Conservation (phyloP, 1,284 basidiomycete genomes). For the Ceratorhiza oryzae-sativae region DNA sequence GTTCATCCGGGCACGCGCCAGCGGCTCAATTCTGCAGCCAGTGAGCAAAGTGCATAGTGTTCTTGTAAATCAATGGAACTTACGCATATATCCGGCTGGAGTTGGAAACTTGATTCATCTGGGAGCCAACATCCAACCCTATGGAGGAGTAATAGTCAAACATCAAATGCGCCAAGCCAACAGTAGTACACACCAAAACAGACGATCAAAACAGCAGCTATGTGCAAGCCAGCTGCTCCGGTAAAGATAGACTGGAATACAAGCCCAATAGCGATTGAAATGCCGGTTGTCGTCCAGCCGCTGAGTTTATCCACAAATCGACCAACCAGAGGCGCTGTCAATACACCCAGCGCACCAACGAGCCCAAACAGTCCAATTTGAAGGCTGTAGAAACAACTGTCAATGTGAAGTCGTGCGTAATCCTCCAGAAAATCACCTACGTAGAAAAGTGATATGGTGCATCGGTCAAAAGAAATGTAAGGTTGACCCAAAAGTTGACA, state of each 20-base stretch:
- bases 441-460: constrained; percentile 70
- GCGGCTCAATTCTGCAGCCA: constrained; percentile 61
- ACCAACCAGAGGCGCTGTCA: constrained; percentile 67
- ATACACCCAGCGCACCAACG: constrained; percentile 72
- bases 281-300: constrained; percentile 71
- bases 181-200: constrained; percentile 51
- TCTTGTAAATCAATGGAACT: neutral
- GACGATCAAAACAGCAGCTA: constrained; percentile 62
- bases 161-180: neutral
- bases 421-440: constrained; percentile 51
- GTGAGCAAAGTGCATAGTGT: too few relatives aligned
- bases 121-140: constrained; percentile 57
- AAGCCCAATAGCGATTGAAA: constrained; percentile 56
- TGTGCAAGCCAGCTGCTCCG: constrained; percentile 64
- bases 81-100: constrained; percentile 54
- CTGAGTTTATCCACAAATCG: constrained; percentile 66
- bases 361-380: constrained; percentile 76
- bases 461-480: constrained; percentile 74
- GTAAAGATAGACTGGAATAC: constrained; percentile 61
- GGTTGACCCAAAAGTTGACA: constrained; percentile 70
- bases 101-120: constrained; percentile 51
- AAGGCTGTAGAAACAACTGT: constrained; percentile 47
- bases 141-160: neutral
- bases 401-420: neutral
- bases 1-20: constrained; percentile 68